Evolutionary conservation across 208 protist genomes (phyloP).

Genomic region (Crithidia mellificae): DNA sequence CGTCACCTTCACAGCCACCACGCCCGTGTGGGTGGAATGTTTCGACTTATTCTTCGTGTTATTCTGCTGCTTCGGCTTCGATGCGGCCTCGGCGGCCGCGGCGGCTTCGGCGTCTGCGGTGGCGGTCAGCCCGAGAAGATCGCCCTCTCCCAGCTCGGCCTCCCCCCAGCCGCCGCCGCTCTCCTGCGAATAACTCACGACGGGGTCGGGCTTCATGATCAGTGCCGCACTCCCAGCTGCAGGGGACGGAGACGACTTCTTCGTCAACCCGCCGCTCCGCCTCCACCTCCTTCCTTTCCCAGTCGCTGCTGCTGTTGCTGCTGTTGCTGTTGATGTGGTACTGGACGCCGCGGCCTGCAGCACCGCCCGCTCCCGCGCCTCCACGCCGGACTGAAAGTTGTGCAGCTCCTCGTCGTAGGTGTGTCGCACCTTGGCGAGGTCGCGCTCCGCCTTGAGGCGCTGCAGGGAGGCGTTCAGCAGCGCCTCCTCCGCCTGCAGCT

Average conservation of each 20-base stretch:
- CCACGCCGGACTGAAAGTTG: conserved; percentile 43
- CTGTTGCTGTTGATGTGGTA: no score
- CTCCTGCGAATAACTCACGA: conserved; percentile 18
- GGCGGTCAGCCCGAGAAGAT: conserved; percentile 37
- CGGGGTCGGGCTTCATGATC: background rate
- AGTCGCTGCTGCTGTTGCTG: no score
- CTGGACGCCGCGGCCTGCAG: conserved; percentile 1
- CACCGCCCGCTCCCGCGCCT: conserved; percentile 30
- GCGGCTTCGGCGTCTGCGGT: conserved; percentile 40
- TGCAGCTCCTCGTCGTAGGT: conserved; percentile 47
- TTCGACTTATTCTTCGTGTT: no score
- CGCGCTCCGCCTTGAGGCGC: conserved; percentile 57
- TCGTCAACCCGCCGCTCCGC: no score
- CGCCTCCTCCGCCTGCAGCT: conserved; percentile 59
- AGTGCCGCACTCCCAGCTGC: no score
- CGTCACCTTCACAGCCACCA: background rate
- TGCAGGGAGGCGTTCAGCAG: conserved; percentile 59
- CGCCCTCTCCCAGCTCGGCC: conserved; percentile 14
- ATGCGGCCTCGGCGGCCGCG: conserved; percentile 5
- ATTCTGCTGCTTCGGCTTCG: background rate
- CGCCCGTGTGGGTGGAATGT: no score
- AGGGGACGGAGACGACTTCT: no score
- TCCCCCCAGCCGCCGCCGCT: conserved; percentile 3
- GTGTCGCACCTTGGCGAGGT: conserved; percentile 51
- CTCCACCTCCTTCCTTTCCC: no score